Base-by-base conservation (phyloP, 1,139 yeast genomes). In the Saccharomyces hybrid region DNA sequence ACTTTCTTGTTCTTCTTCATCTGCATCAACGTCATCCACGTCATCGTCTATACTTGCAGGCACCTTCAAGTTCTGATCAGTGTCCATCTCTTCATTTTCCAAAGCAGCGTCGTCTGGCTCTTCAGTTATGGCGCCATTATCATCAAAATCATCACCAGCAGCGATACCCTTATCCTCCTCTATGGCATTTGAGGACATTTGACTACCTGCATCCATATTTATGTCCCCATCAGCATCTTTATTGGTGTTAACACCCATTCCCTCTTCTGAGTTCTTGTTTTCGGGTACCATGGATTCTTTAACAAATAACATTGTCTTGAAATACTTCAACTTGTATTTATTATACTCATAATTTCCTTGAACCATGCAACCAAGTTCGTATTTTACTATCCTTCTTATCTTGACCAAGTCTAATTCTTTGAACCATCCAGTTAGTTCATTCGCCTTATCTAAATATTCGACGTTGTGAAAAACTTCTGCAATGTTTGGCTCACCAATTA, bases 401-500 rank as follows among this genome's bases (percentile, higher is more conserved):
- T 83, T 80, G 44, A 80, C 78, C 67, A 89, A 76, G 9, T 84
- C 82, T 50, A 81, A 77, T 57, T 76, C 78, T 54, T 77, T 79
- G 55, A 82, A 78, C 98, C 98, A 93, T 0, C 98, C 98, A 54
- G 84, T 64, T 59, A 80, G 62, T 75, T 74, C 73, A 67, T 81
- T 73, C 66, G 81, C 73, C 49, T 71, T 63, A 16, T 71, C 64
- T 62, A 78, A 73, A 56, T 76, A 56, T 50, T 68, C 63, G 5
- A 74, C 73, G 1, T 73, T 69, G 2, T 73, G 69, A 16, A 87
- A 69, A 2, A 87, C 69, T 5, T 74, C 74, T 4, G 71, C 67
- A 9, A 91, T 74, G 59, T 83, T 84, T 5, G 82, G 79, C 51
- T 69, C 73, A 64, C 89, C 96, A 3, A 79, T 69, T 5, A 93